phyloP scores from a whole-genome alignment of 75 land plant genomes.

The Sequoia sempervirens region DNA sequence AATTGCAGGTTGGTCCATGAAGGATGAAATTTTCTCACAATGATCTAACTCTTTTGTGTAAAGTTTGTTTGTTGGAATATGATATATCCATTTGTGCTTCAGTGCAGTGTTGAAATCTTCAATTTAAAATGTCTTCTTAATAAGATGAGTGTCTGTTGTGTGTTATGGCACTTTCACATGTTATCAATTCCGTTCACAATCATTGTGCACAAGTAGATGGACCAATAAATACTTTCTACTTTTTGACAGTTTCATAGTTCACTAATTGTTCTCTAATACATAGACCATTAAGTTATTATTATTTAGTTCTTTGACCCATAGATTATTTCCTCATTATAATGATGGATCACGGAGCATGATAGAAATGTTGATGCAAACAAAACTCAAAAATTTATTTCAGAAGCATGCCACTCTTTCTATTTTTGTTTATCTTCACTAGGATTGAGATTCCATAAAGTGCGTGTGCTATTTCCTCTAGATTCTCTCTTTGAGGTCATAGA shows the following conservation, averaged over 20 bases:
- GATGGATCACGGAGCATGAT: too few relatives aligned
- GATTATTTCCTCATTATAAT: too few relatives aligned
- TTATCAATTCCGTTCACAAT: neutral
- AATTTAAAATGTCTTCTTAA: neutral
- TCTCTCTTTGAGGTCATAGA: neutral
- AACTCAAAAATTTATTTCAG: too few relatives aligned
- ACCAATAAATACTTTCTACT: neutral
- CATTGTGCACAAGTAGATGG: neutral
- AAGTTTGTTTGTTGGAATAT: neutral
- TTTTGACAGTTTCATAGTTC: neutral
- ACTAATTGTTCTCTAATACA: neutral
- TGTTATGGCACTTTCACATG: neutral
- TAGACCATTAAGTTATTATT: neutral
- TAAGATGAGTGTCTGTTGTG: neutral
- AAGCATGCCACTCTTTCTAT: neutral
- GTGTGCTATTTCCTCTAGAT: neutral
- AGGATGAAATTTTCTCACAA: neutral
- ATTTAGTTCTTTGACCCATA: too few relatives aligned
- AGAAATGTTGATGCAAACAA: too few relatives aligned
- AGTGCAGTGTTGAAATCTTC: neutral
- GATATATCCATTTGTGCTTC: neutral
- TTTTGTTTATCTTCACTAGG: neutral
- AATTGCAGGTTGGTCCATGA: neutral
- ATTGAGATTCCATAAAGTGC: neutral
- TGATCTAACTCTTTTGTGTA: neutral